These are phyloP conservation scores for Amphicarpaea edgeworthii DNA, from an alignment of 306 rosid species.

Conservation along the genomic window DNA sequence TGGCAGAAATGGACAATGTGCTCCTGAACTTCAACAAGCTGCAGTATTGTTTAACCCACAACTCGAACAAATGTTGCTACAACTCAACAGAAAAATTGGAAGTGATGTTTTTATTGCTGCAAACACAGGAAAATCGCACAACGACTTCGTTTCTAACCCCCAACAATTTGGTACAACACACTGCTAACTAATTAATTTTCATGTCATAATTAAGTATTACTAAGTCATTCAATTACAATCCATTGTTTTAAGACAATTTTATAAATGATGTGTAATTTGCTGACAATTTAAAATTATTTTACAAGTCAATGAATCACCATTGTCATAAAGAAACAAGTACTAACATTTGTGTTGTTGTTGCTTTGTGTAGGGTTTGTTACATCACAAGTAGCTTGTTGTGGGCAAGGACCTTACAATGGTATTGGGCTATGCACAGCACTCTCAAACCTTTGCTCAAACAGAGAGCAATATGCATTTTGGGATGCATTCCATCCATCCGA, in stretches of 20 bases:
- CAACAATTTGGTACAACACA: constrained; percentile 52
- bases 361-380: not conserved
- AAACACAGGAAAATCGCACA: constrained; percentile 52
- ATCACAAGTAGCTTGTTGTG: constrained; percentile 71
- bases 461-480: constrained; percentile 74
- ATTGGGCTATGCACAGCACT: constrained; percentile 68
- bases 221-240: too few species aligned
- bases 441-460: constrained; percentile 67
- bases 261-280: too few species aligned
- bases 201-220: too few species aligned
- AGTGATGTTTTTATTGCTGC: constrained; percentile 65
- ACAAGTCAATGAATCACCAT: too few species aligned
- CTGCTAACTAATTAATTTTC: not conserved
- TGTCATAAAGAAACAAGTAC: not conserved
- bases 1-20: constrained; percentile 61
- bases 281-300: too few species aligned
- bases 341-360: not conserved
- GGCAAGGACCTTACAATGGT: constrained; percentile 86
- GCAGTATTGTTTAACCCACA: constrained; percentile 69
- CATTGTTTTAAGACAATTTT: too few species aligned
- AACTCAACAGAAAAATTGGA: constrained; percentile 62
- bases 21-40: constrained; percentile 66
- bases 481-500: constrained; percentile 83
- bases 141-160: constrained; percentile 62
- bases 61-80: constrained; percentile 55